Evolutionary conservation across 2,329 filamentous ascomycete genomes (phyloP), one percentile per base, ranked within the genome.

Genomic region (Alternaria sp.): DNA sequence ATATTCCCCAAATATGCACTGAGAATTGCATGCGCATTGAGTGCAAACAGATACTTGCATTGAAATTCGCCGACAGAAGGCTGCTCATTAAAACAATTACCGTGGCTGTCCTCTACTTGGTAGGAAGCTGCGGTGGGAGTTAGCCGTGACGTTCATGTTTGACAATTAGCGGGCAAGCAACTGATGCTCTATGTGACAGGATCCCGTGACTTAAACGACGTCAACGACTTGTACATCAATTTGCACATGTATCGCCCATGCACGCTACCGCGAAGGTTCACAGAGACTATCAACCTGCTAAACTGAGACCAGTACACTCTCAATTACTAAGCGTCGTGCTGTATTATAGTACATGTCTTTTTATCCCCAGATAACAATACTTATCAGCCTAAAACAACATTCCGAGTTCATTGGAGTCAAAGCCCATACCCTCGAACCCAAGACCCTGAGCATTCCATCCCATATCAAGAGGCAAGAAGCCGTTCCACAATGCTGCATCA

Each of bases 391-490:
- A 50, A 45, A 77, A 76, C 18, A 74, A 43, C 74, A 77, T 73
- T 1, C 73, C 70, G 30, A 75, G 28, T 50, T 70, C 73, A 44
- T 65, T 69, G 9, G 62, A 61, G 20, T 71, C 73, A 62, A 75
- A 72, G 0, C 64, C 68, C 50, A 70, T 69, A 0, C 76, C 71
- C 28, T 78, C 76, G 60, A 76, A 73, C 8, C 72, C 74, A 11
- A 73, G 63, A 4, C 74, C 76, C 41, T 71, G 67, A 5, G 71
- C 69, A 38, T 66, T 68, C 76, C 75, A 76, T 0, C 76, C 75
- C 75, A 79, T 75, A 62, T 80, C 77, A 22, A 79, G 57, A 1
- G 78, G 78, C 52, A 80, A 49, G 28, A 80, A 80, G 1, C 78
- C 77, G 16, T 71, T 70, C 72, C 74, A 79, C 40, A 78, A 54